Conservation (phyloP, 2,329 filamentous ascomycete genomes). For the Aspergillus alliaceus region DNA sequence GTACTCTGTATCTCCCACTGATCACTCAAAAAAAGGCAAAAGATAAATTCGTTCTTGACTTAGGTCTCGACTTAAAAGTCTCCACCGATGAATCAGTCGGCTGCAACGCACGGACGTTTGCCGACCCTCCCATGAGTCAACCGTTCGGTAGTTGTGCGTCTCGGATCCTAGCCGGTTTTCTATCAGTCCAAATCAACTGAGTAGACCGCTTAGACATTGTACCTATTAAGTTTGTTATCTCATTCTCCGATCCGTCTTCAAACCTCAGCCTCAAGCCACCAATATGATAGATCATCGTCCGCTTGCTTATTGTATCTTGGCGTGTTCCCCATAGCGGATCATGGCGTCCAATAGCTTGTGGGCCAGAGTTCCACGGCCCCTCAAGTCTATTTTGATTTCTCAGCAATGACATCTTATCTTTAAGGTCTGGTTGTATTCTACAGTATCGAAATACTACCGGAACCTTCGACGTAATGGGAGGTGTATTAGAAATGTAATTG, state of each 20-base stretch:
- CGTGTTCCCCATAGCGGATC: background rate
- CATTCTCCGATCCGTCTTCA: background rate
- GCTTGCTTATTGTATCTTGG: background rate
- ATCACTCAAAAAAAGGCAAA: no score
- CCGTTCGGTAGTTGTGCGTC: background rate
- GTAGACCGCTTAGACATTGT: background rate
- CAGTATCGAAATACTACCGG: no score
- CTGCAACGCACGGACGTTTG: background rate
- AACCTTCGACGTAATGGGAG: background rate
- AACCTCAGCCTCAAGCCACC: background rate
- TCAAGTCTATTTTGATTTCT: background rate
- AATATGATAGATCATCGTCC: background rate
- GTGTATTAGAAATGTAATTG: background rate
- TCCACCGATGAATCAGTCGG: background rate
- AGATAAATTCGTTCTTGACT: no score
- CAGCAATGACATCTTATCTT: background rate
- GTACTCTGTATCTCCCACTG: no score
- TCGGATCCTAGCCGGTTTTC: background rate
- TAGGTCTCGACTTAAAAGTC: background rate
- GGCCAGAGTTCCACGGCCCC: background rate
- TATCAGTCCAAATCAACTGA: background rate
- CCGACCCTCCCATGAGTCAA: background rate
- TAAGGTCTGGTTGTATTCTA: background rate
- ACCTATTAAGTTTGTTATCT: background rate
- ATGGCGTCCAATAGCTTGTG: background rate